phyloP scores from a whole-genome alignment of 2,329 filamentous ascomycete species.

The Colletotrichum truncatum region DNA sequence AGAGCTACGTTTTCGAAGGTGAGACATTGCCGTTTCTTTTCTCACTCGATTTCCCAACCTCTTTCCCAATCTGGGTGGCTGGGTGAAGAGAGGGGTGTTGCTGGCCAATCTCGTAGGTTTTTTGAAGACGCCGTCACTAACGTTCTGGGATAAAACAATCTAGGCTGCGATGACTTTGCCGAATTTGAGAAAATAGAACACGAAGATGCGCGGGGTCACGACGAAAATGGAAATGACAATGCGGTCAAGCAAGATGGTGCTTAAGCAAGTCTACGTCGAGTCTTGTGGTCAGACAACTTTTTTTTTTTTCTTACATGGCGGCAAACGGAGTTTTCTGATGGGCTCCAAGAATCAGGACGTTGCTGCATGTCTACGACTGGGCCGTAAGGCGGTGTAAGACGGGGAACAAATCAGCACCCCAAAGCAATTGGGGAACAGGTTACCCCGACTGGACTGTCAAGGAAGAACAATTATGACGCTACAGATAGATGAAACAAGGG shows the following conservation, averaged over 20 bases:
- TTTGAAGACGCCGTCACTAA: background rate
- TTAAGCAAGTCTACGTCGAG: background rate
- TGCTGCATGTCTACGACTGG: constrained; percentile 23
- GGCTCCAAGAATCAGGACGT: constrained; percentile 9
- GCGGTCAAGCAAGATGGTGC: constrained; percentile 4
- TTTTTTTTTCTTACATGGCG: constrained; percentile 3
- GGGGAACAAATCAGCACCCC: constrained; percentile 17
- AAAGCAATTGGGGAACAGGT: background rate
- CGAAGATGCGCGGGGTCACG: constrained; percentile 1
- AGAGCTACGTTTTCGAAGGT: constrained; percentile 57
- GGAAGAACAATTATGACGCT: constrained; percentile 5
- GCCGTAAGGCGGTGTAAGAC: constrained; percentile 19
- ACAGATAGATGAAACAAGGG: constrained; percentile 20
- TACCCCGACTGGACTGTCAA: background rate
- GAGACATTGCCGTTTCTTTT: constrained; percentile 15
- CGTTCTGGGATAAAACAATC: background rate
- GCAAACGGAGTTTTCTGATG: constrained; percentile 24
- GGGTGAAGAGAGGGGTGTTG: background rate
- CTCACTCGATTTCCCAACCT: background rate
- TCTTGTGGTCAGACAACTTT: background rate
- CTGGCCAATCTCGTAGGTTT: background rate
- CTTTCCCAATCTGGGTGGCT: background rate
- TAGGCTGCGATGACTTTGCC: constrained; percentile 24
- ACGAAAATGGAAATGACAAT: background rate
- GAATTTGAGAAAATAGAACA: constrained; percentile 19